Base-by-base conservation (phyloP, 2,329 filamentous ascomycete genomes). In the Sclerotinia glacialis region DNA sequence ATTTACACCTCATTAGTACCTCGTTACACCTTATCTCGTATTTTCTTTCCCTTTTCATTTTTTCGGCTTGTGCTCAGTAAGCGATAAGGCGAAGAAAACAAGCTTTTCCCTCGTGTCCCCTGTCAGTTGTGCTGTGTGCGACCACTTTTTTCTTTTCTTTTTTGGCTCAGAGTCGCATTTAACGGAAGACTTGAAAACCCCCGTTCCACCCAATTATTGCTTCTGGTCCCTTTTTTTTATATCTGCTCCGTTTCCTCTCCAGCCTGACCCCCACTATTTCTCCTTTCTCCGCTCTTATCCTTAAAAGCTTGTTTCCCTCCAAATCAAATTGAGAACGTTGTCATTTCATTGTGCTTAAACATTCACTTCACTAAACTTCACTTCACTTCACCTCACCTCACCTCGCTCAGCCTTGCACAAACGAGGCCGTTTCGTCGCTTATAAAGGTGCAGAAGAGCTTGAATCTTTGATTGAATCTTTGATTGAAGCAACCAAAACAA, bases 11-110 rank as follows among this genome's bases (percentile, higher is more conserved):
- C n/a, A n/a, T n/a, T n/a, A n/a, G n/a, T n/a, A n/a, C n/a, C n/a
- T n/a, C 11, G 37, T 21, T 16, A 23, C 21, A 9, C 21, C 31
- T 37, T 2, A 5, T 47, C 7, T 11, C 34, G 34, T 37, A 11
- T 11, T 37, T 12, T 7, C 37, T 12, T 37, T 21, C 44, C n/a
- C 16, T 44, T 26, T n/a, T 42, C 12, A n/a, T 31, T 46, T 31
- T 5, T 34, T 11, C 28, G 56, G 42, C 31, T 34, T 34, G 56
- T 44, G 54, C 56, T 60, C 42, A 44, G 56, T 60, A 60, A 60
- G 34, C 44, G 58, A 49, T 60, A 60, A 60, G 58, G 58, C 44
- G n/a, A 46, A 31, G 37, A 42, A 66, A 55, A 64, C 44, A 40
- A 28, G 58, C 58, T 60, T 60, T 60, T 37, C n/a, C 28, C 28